A percentile compares a stretch with the other conserved stretches of the same genome.
Conservation (phyloP, 768 basidiomycete genomes). For the Lactarius hengduanensis region DNA sequence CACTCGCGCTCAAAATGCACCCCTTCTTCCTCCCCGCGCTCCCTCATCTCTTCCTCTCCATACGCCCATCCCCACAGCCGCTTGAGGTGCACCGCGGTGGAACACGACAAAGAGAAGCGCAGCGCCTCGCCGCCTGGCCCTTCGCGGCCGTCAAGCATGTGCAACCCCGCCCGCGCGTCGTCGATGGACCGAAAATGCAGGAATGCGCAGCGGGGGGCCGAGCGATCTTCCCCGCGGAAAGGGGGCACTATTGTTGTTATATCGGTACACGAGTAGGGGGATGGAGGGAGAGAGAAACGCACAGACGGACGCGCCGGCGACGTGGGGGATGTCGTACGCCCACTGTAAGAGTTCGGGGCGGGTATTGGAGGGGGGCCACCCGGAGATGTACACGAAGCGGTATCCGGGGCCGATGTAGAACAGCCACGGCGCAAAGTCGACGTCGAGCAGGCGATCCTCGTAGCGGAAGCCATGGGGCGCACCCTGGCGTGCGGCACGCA, state of each 20-base stretch:
- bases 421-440: constrained; percentile 19
- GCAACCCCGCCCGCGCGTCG: constrained; percentile 5
- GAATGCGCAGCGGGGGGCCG: neutral
- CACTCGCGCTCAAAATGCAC: neutral
- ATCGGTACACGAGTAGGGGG: no score
- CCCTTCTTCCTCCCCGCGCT: neutral
- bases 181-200: neutral
- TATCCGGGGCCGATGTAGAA: neutral
- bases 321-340: constrained; percentile 10
- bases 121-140: constrained; percentile 8
- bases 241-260: constrained; percentile 3
- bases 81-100: neutral
- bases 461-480: constrained; percentile 20
- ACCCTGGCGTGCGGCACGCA: constrained; percentile 15
- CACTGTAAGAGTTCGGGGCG: constrained; percentile 2
- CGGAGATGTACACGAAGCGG: constrained; percentile 13
- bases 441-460: constrained; percentile 5
- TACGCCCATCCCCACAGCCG: constrained; percentile 1
- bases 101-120: constrained; percentile 1
- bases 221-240: neutral
- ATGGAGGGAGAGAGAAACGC: neutral
- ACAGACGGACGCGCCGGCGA: neutral
- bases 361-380: constrained; percentile 7
- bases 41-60: neutral
- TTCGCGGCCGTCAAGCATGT: neutral